Conservation (phyloP, 257 asterid genomes). For the Penstemon barbatus region DNA sequence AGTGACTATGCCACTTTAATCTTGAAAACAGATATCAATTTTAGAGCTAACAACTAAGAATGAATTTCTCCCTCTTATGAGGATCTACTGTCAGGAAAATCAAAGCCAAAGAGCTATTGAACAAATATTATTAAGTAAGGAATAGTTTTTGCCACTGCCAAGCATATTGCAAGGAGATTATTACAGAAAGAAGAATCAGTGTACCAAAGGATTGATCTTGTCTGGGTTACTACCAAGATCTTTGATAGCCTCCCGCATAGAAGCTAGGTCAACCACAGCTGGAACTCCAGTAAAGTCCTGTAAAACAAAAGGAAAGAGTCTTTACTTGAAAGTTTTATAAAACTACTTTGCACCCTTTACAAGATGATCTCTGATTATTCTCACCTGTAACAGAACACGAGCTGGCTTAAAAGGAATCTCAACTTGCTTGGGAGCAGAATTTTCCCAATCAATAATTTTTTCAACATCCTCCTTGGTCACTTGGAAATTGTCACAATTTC, state of each 20-base stretch:
- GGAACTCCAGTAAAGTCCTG: conserved; percentile 99
- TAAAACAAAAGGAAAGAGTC: background rate
- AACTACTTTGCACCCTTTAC: background rate
- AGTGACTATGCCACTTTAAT: background rate
- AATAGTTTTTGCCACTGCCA: background rate
- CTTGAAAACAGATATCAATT: background rate
- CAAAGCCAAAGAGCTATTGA: background rate
- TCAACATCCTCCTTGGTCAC: conserved; percentile 82
- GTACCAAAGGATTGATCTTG: conserved; percentile 88
- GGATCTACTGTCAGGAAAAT: background rate
- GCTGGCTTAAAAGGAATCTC: conserved; percentile 94
- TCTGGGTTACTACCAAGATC: conserved; percentile 75
- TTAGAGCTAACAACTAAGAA: background rate
- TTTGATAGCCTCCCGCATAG: conserved; percentile 92
- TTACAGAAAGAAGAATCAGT: conserved; percentile 10
- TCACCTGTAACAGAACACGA: conserved; percentile 87
- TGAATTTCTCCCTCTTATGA: background rate
- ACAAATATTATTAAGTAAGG: background rate
- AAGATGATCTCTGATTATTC: conserved; percentile 23
- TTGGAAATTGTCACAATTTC: conserved; percentile 91
- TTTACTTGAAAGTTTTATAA: conserved; percentile 13
- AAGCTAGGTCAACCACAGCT: conserved; percentile 91
- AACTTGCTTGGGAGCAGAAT: conserved; percentile 78
- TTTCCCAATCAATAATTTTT: conserved; percentile 83
- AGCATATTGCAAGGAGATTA: conserved; percentile 10